Conservation (phyloP, 2,329 filamentous ascomycete species). For the Herpomyces periplanetae region DNA sequence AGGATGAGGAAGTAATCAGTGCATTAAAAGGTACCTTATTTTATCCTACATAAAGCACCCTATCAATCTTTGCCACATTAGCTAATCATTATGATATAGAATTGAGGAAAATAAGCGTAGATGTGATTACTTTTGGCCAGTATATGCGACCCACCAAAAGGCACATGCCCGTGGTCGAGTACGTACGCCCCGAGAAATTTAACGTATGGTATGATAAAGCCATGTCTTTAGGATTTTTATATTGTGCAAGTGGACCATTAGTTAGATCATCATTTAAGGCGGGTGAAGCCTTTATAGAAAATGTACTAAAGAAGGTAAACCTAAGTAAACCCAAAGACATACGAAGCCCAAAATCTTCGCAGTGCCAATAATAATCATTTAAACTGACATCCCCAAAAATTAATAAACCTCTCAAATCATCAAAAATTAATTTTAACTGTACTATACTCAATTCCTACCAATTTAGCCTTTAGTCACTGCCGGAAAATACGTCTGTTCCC, state of each 20-base stretch:
- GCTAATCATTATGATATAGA: slow-evolving; percentile 11
- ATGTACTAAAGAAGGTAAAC: slow-evolving; percentile 76
- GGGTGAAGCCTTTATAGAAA: slow-evolving; percentile 92
- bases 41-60: background rate
- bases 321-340: too few relatives aligned
- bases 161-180: slow-evolving; percentile 84
- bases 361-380: too few relatives aligned
- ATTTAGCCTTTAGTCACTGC: too few relatives aligned
- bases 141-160: slow-evolving; percentile 97
- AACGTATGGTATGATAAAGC: slow-evolving; percentile 66
- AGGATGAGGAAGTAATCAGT: slow-evolving; percentile 43
- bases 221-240: slow-evolving; percentile 77
- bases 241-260: slow-evolving; percentile 68
- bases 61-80: background rate
- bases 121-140: slow-evolving; percentile 95
- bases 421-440: too few relatives aligned
- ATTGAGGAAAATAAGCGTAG: slow-evolving; percentile 37
- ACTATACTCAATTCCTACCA: too few relatives aligned
- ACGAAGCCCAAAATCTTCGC: too few relatives aligned
- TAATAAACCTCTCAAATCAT: too few relatives aligned
- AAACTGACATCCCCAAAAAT: too few relatives aligned
- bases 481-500: too few relatives aligned
- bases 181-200: slow-evolving; percentile 63
- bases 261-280: slow-evolving; percentile 91
- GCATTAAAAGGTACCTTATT: slow-evolving; percentile 25